Evolutionary conservation across 2,329 filamentous ascomycete genomes (phyloP).

Genomic region (Dothiorella sarmentorum): DNA sequence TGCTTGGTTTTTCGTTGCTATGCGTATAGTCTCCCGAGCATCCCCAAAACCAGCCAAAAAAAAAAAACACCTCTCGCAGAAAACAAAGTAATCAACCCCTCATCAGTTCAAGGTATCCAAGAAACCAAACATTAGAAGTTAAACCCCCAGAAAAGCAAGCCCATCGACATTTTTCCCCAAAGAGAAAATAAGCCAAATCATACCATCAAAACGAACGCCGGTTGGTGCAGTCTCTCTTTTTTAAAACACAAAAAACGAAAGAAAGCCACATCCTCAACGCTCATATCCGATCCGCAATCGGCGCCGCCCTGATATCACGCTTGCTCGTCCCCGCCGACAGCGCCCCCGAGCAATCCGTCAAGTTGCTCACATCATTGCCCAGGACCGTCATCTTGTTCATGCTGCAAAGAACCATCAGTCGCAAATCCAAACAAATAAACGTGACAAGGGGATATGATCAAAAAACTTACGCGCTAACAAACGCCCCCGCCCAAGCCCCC

Average conservation of each 20-base stretch:
- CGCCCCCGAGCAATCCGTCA: slow-evolving; percentile 34
- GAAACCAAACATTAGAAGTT: too few relatives aligned
- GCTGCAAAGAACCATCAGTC: not conserved
- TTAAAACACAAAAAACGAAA: too few relatives aligned
- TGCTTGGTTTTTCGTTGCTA: too few relatives aligned
- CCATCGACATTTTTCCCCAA: too few relatives aligned
- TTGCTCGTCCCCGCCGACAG: slow-evolving; percentile 31
- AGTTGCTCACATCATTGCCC: slow-evolving; percentile 25
- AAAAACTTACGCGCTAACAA: slow-evolving; percentile 23
- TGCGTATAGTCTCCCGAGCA: too few relatives aligned
- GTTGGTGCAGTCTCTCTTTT: not conserved
- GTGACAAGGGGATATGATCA: not conserved
- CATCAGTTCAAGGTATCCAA: too few relatives aligned
- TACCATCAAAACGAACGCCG: not conserved
- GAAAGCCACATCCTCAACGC: too few relatives aligned
- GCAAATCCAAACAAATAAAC: not conserved
- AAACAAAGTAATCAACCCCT: too few relatives aligned
- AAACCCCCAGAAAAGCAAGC: not conserved
- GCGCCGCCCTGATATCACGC: slow-evolving; percentile 31
- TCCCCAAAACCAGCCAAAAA: too few relatives aligned
- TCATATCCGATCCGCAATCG: slow-evolving; percentile 28
- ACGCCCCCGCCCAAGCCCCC: slow-evolving; percentile 32
- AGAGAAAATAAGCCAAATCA: too few relatives aligned
- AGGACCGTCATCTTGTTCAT: slow-evolving; percentile 38
- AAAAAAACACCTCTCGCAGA: too few relatives aligned